These are phyloP conservation scores for Neoconidiobolus thromboides DNA, from an alignment of 371 early-diverging fungal species.

Conservation along the genomic window DNA sequence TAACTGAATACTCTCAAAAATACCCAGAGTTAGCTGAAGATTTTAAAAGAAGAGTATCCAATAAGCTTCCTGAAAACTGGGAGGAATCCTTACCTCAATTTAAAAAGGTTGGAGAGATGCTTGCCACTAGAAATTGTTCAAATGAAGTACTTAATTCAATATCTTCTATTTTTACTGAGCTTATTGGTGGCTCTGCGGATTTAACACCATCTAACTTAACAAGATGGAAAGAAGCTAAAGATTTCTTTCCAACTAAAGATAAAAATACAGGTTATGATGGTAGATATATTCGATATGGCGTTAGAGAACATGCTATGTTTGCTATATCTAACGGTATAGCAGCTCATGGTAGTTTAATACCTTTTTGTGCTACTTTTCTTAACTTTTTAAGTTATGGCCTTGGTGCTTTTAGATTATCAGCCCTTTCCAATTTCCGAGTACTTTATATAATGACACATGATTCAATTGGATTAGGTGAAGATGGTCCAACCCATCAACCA, in stretches of 20 bases:
- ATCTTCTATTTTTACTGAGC: slow-evolving; percentile 54
- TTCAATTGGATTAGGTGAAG: slow-evolving; percentile 94
- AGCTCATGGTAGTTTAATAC: slow-evolving; percentile 76
- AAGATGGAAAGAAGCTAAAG: slow-evolving; percentile 80
- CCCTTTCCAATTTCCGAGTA: slow-evolving; percentile 71
- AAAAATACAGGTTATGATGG: slow-evolving; percentile 62
- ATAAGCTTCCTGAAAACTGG: slow-evolving; percentile 58
- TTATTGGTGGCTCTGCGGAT: slow-evolving; percentile 98
- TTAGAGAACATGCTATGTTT: slow-evolving; percentile 98
- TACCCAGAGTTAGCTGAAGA: slow-evolving; percentile 57
- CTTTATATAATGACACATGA: slow-evolving; percentile 98
- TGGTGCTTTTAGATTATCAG: slow-evolving; percentile 83
- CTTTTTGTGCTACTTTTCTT: slow-evolving; percentile 90
- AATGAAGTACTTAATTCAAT: slow-evolving; percentile 68
- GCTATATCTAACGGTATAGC: slow-evolving; percentile 90
- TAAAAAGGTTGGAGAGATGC: slow-evolving; percentile 52
- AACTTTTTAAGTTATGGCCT: slow-evolving; percentile 75
- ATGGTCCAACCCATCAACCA: slow-evolving; percentile 99
- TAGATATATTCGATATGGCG: slow-evolving; percentile 90
- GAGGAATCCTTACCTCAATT: slow-evolving; percentile 48
- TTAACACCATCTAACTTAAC: slow-evolving; percentile 92
- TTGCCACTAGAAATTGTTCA: slow-evolving; percentile 77
- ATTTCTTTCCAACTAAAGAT: slow-evolving; percentile 66
- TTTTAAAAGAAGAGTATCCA: slow-evolving; percentile 50
- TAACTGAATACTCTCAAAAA: slow-evolving; percentile 37